Evolutionary conservation across 306 rosid genomes (phyloP).

Genomic region (Benincasa hispida): DNA sequence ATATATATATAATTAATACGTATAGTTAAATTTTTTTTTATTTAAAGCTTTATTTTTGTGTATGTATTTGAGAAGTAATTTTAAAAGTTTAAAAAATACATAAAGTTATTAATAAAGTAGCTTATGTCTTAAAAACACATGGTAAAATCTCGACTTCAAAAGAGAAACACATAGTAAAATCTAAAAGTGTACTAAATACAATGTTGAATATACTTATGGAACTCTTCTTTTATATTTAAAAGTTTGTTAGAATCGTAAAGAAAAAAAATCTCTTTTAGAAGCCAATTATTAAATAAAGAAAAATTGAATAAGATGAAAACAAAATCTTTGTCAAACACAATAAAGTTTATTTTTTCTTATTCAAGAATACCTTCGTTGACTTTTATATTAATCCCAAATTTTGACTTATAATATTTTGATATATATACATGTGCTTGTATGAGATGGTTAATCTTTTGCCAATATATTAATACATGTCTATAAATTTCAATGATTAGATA

Average conservation of each 20-base stretch:
- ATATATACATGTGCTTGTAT: background rate
- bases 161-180: too few species aligned
- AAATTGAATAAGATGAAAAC: background rate
- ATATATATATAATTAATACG: too few species aligned
- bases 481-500: background rate
- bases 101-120: too few species aligned
- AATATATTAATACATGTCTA: background rate
- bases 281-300: background rate
- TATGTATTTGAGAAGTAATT: too few species aligned
- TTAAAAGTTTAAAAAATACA: too few species aligned
- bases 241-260: background rate
- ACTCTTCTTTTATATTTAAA: background rate
- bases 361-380: background rate
- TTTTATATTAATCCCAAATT: background rate
- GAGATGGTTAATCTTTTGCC: background rate
- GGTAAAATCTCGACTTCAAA: too few species aligned
- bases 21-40: too few species aligned
- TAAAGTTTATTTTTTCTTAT: background rate
- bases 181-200: too few species aligned
- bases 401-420: background rate
- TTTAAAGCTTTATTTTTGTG: too few species aligned
- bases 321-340: background rate
- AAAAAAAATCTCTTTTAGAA: background rate
- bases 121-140: too few species aligned
- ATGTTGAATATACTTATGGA: too few species aligned